A percentile compares a stretch with the other conserved stretches of the same genome.
Conservation (phyloP, 2,329 filamentous ascomycete genomes). For the Ophiosphaerella herpotricha region DNA sequence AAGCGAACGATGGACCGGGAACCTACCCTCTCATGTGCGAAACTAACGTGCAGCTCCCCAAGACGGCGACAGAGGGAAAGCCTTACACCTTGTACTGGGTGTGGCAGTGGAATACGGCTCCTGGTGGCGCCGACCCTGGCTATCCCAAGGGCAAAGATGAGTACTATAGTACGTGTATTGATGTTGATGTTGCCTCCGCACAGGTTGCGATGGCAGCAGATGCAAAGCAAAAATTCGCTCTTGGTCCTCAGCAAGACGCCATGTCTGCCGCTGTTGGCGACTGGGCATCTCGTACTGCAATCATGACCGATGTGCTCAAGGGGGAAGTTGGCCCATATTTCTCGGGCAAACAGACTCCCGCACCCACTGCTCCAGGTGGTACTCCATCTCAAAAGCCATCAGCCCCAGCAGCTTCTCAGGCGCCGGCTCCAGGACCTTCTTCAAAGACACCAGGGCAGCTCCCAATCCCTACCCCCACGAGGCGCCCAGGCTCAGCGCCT, state of each 20-base stretch:
- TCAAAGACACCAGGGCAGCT: slow-evolving; percentile 9
- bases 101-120: slow-evolving; percentile 75
- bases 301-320: slow-evolving; percentile 34
- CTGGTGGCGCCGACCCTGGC: slow-evolving; percentile 43
- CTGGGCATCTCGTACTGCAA: slow-evolving; percentile 49
- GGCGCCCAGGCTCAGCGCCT: slow-evolving; percentile 16
- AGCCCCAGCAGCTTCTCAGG: not conserved
- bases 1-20: slow-evolving; percentile 38
- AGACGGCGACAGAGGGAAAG: slow-evolving; percentile 63
- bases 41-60: slow-evolving; percentile 75
- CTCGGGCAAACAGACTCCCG: slow-evolving; percentile 13
- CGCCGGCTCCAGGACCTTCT: not conserved
- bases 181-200: slow-evolving; percentile 52
- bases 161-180: slow-evolving; percentile 64
- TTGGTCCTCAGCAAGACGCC: slow-evolving; percentile 49
- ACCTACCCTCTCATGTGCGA: slow-evolving; percentile 74
- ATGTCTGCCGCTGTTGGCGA: slow-evolving; percentile 46
- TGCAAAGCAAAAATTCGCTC: slow-evolving; percentile 21
- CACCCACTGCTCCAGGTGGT: slow-evolving; percentile 2
- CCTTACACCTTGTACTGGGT: slow-evolving; percentile 91
- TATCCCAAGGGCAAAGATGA: slow-evolving; percentile 56
- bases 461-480: slow-evolving; percentile 21
- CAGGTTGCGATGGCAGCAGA: slow-evolving; percentile 34
- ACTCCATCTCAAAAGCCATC: not conserved
- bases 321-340: slow-evolving; percentile 37